A percentile compares a stretch with the other conserved stretches of the same genome.
These are phyloP conservation scores for Fusarium falciforme DNA, from an alignment of 2,329 filamentous ascomycete species.

Conservation along the genomic window DNA sequence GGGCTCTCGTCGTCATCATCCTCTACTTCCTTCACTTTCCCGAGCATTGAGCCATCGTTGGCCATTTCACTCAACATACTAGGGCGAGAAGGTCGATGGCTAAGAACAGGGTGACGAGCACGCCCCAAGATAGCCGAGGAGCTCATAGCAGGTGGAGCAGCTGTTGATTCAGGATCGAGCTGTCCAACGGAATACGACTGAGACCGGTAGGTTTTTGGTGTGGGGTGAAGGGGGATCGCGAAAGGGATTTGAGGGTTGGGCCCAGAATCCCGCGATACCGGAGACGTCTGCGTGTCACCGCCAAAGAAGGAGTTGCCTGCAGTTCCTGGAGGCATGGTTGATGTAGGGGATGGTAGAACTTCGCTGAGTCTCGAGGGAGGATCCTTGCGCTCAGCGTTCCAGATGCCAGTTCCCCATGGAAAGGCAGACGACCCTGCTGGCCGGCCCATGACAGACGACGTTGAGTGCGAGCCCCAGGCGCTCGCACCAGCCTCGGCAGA, in stretches of 20 bases:
- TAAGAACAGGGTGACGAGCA: slow-evolving; percentile 73
- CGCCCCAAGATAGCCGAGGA: slow-evolving; percentile 64
- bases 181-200: slow-evolving; percentile 98
- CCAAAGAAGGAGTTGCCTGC: slow-evolving; percentile 61
- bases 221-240: slow-evolving; percentile 87
- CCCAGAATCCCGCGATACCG: slow-evolving; percentile 62
- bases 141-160: slow-evolving; percentile 54
- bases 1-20: slow-evolving; percentile 73
- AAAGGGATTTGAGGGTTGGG: slow-evolving; percentile 81
- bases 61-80: slow-evolving; percentile 81
- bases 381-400: slow-evolving; percentile 84
- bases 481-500: slow-evolving; percentile 69
- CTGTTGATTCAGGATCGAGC: slow-evolving; percentile 73
- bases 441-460: slow-evolving; percentile 62
- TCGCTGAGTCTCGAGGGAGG: slow-evolving; percentile 79
- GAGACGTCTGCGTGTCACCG: slow-evolving; percentile 63
- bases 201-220: slow-evolving; percentile 91
- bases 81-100: slow-evolving; percentile 83
- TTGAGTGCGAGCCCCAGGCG: slow-evolving; percentile 66
- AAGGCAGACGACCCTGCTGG: slow-evolving; percentile 64
- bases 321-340: slow-evolving; percentile 62
- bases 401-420: slow-evolving; percentile 83
- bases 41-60: slow-evolving; percentile 69
- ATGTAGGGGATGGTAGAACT: slow-evolving; percentile 80
- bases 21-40: slow-evolving; percentile 77